phyloP scores from a whole-genome alignment of 208 protist species.

The Trypanosoma lewisi region DNA sequence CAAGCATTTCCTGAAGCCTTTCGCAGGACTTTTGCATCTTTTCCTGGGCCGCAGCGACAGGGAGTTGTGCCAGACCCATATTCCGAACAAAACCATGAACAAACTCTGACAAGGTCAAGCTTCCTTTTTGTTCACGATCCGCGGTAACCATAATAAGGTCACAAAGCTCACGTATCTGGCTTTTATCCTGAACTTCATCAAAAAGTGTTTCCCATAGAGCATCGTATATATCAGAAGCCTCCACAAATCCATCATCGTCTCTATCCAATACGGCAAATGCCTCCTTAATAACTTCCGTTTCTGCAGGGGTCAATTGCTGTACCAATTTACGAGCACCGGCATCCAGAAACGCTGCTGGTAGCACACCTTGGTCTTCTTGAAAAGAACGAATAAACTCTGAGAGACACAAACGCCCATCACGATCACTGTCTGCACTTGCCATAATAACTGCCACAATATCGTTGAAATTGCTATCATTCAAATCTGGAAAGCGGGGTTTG shows the following conservation, averaged over 20 bases:
- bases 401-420: slow-evolving; percentile 65
- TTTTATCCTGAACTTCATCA: slow-evolving; percentile 38
- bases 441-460: slow-evolving; percentile 77
- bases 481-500: slow-evolving; percentile 53
- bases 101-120: slow-evolving; percentile 64
- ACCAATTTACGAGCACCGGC: slow-evolving; percentile 10
- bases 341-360: slow-evolving; percentile 77
- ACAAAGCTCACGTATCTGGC: slow-evolving; percentile 69
- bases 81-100: slow-evolving; percentile 58
- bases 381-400: slow-evolving; percentile 87
- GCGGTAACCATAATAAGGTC: slow-evolving; percentile 79
- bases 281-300: slow-evolving; percentile 55
- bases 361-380: slow-evolving; percentile 85
- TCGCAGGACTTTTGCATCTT: slow-evolving; percentile 46
- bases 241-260: slow-evolving; percentile 73
- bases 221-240: slow-evolving; percentile 59
- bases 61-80: slow-evolving; percentile 52
- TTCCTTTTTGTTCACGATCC: slow-evolving; percentile 39
- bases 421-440: slow-evolving; percentile 64
- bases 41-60: slow-evolving; percentile 54
- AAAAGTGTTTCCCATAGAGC: slow-evolving; percentile 61
- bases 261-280: slow-evolving; percentile 77
- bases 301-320: slow-evolving; percentile 56
- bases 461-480: slow-evolving; percentile 57
- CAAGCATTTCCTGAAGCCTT: slow-evolving; percentile 48